Base-by-base conservation (phyloP, 225 moss, liverwort and hornwort genomes). In the Physcomitrellopsis africana region DNA sequence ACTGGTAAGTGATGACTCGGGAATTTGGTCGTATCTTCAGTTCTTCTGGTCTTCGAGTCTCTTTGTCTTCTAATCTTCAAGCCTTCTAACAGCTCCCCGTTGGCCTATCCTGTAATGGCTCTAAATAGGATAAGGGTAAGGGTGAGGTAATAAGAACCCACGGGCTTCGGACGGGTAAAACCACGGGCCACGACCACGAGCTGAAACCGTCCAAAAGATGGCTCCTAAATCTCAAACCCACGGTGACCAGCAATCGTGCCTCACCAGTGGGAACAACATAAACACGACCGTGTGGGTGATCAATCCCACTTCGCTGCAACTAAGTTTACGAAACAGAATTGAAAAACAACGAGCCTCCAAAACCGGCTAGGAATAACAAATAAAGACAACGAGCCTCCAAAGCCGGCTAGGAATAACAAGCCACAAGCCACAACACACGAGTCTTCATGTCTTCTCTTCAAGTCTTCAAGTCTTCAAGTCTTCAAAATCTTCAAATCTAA, bases 81-180 rank as follows among this genome's bases (percentile, higher is more conserved):
- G 29, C 4, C 29, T 29, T 29, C 29, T 1, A 29, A 4, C 2
- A 29, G 4, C 2, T 29, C 29, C 29, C 4, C 4, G 29, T 29
- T 29, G 29, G 29, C 29, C 2, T 29, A 29, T 29, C 29, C 29
- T 29, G 2, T 29, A 4, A 29, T 29, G 29, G 29, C 29, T 29
- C 29, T 29, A 4, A 29, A 29, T 4, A 29, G 4, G 9, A 37
- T 65, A 46, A 65, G 8, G 16, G 63, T 42, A 1, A 43, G 42
- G n/a, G 29, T 29, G n/a, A n/a, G n/a, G n/a, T 63, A 16, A 63
- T 43, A 63, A 17, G 63, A 42, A 1, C 3, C n/a, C 41, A 42
- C 63, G 63, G 18, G n/a, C n/a, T 17, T 63, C 15, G 42, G 43
- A 63, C 63, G 63, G 63, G n/a, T 63, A 63, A 63, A 63, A 43